These are phyloP conservation scores for Fusarium gaditjirri DNA, from an alignment of 2,329 filamentous ascomycete species.

Conservation along the genomic window DNA sequence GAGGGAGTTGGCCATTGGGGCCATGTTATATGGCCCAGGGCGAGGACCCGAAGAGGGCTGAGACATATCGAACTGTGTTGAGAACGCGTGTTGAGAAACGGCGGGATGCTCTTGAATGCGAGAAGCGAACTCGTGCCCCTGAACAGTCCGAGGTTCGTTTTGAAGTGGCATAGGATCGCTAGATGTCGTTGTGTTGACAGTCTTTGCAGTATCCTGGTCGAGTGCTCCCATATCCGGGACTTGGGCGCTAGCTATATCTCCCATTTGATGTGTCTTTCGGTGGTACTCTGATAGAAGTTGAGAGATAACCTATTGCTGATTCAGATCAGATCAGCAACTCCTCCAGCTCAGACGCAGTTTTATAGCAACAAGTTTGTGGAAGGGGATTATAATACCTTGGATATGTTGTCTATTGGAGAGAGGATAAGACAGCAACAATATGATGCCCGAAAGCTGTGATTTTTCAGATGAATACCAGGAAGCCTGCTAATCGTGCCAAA, in stretches of 20 bases:
- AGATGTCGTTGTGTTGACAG: constrained; percentile 8
- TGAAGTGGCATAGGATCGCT: constrained; percentile 8
- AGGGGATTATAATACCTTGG: constrained; percentile 9
- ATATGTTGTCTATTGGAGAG: background rate
- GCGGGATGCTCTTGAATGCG: constrained; percentile 43
- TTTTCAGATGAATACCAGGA: constrained; percentile 1
- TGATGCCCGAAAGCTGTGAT: background rate
- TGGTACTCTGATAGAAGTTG: background rate
- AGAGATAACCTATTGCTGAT: background rate
- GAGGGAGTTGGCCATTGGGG: constrained; percentile 55
- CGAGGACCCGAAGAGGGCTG: constrained; percentile 37
- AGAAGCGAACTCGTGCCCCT: constrained; percentile 35
- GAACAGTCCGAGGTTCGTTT: constrained; percentile 25
- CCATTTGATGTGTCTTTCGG: constrained; percentile 30
- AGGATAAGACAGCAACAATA: background rate
- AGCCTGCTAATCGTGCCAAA: constrained; percentile 10
- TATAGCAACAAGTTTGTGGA: background rate
- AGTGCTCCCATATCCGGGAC: constrained; percentile 21
- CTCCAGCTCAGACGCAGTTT: background rate
- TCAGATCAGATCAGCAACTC: constrained; percentile 12
- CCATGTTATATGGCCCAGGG: constrained; percentile 59
- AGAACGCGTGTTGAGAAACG: constrained; percentile 53
- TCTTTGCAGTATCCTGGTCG: constrained; percentile 17
- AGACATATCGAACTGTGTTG: constrained; percentile 56
- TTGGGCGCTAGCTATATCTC: constrained; percentile 36